phyloP scores from a whole-genome alignment of 2,329 filamentous ascomycete genomes.

The Dryadomyces quercus-mongolicae region DNA sequence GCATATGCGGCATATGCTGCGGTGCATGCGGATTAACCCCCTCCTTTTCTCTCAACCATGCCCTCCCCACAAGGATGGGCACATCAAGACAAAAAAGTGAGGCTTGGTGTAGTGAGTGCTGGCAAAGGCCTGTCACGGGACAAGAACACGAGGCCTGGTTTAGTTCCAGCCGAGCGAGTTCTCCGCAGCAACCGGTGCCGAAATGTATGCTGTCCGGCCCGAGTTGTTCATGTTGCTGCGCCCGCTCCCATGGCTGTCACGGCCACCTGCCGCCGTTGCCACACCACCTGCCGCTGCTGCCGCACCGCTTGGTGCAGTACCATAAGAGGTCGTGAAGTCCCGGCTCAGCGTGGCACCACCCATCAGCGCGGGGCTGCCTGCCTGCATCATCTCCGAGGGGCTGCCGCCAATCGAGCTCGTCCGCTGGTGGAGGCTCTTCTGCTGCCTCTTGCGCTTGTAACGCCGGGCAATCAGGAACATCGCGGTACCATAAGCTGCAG shows the following conservation, averaged over 20 bases:
- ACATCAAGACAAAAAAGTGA: neutral
- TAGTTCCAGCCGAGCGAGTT: slow-evolving; percentile 96
- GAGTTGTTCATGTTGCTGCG: slow-evolving; percentile 40
- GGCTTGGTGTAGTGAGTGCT: slow-evolving; percentile 1
- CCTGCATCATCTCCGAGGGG: slow-evolving; percentile 44
- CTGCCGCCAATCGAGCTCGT: slow-evolving; percentile 60
- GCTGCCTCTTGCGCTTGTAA: slow-evolving; percentile 75
- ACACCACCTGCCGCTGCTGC: slow-evolving; percentile 33
- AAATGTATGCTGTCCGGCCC: slow-evolving; percentile 56
- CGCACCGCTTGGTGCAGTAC: slow-evolving; percentile 29
- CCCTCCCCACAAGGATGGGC: neutral
- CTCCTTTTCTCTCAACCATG: neutral
- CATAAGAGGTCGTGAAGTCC: slow-evolving; percentile 41
- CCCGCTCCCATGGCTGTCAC: slow-evolving; percentile 46
- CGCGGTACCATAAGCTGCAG: slow-evolving; percentile 78
- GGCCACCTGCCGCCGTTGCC: slow-evolving; percentile 29
- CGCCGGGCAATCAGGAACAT: slow-evolving; percentile 90
- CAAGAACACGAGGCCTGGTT: slow-evolving; percentile 15
- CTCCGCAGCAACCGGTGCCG: slow-evolving; percentile 80
- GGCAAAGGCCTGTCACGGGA: neutral
- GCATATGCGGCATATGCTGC: slow-evolving; percentile 10
- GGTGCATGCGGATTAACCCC: neutral
- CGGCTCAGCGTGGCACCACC: slow-evolving; percentile 52
- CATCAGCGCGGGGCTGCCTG: slow-evolving; percentile 52
- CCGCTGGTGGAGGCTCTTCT: slow-evolving; percentile 51